Conservation (phyloP, 2,329 filamentous ascomycete genomes). For the Sporothrix sp. region DNA sequence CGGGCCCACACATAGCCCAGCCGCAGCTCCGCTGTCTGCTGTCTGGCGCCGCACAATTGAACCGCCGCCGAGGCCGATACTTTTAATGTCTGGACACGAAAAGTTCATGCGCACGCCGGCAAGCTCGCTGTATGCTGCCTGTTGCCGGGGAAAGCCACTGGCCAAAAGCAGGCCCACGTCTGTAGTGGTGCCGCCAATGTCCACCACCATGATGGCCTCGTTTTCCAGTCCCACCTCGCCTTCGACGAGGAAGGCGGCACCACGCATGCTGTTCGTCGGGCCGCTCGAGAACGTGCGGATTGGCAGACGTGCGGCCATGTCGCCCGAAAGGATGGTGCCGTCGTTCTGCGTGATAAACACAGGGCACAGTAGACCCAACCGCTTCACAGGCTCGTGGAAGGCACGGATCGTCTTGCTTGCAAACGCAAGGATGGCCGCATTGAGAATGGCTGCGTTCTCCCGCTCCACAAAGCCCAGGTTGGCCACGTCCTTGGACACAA, state of each 20-base stretch:
- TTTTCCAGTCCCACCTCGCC: constrained; percentile 18
- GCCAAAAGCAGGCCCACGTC: constrained; percentile 52
- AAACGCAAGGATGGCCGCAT: constrained; percentile 51
- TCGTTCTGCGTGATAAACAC: constrained; percentile 56
- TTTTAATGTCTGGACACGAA: constrained; percentile 47
- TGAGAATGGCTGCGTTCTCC: constrained; percentile 56
- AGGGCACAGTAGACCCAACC: constrained; percentile 41
- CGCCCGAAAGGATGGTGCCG: constrained; percentile 47
- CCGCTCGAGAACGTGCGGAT: constrained; percentile 54
- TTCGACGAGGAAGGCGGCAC: constrained; percentile 48
- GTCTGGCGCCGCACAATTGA: constrained; percentile 39
- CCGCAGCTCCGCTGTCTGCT: constrained; percentile 31
- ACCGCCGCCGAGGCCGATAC: constrained; percentile 50
- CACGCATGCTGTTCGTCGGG: constrained; percentile 54
- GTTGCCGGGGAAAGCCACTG: constrained; percentile 54
- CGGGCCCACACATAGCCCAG: constrained; percentile 22
- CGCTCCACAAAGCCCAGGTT: constrained; percentile 48
- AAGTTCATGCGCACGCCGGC: constrained; percentile 55
- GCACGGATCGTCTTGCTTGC: constrained; percentile 46
- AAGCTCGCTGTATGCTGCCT: constrained; percentile 51
- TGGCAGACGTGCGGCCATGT: constrained; percentile 44
- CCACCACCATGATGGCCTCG: constrained; percentile 47
- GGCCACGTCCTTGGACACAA: constrained; percentile 42
- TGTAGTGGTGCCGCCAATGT: constrained; percentile 57
- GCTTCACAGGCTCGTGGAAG: constrained; percentile 43